A percentile compares a stretch with the other conserved stretches of the same genome.
These are phyloP conservation scores for Sugiyamaella xylanicola DNA, from an alignment of 1,139 yeast species.

Conservation along the genomic window DNA sequence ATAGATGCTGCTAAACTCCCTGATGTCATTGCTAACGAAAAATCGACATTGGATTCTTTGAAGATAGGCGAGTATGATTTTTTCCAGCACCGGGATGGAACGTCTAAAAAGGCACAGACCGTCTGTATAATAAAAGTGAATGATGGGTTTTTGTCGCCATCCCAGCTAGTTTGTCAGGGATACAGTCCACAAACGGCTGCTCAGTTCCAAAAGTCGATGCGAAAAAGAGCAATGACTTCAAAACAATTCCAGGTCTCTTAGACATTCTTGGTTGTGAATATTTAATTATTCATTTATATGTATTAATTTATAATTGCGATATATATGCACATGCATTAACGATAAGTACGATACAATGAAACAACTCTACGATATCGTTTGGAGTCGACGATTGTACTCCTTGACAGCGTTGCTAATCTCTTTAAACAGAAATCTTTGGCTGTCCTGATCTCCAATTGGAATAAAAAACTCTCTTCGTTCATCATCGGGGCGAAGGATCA, in stretches of 20 bases:
- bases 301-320: too few relatives aligned
- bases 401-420: slow-evolving; percentile 80
- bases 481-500: slow-evolving; percentile 43
- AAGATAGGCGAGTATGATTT: slow-evolving; percentile 15
- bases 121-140: slow-evolving; percentile 20
- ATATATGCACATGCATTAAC: too few relatives aligned
- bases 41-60: neutral
- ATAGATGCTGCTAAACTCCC: slow-evolving; percentile 1
- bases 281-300: too few relatives aligned
- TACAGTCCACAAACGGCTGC: slow-evolving; percentile 22
- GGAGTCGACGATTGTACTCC: slow-evolving; percentile 57
- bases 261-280: neutral
- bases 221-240: slow-evolving; percentile 22
- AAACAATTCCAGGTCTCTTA: slow-evolving; percentile 14
- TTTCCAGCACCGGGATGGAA: neutral
- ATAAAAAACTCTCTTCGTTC: slow-evolving; percentile 62
- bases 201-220: slow-evolving; percentile 22
- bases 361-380: slow-evolving; percentile 33
- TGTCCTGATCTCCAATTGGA: slow-evolving; percentile 71
- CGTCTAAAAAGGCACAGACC: slow-evolving; percentile 2
- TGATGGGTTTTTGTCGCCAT: slow-evolving; percentile 24
- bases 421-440: slow-evolving; percentile 67
- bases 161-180: slow-evolving; percentile 25
- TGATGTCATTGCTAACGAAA: neutral
- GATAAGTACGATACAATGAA: too few relatives aligned